Evolutionary conservation across 768 basidiomycete genomes (phyloP).

Genomic region (Leccinum rimulosum): DNA sequence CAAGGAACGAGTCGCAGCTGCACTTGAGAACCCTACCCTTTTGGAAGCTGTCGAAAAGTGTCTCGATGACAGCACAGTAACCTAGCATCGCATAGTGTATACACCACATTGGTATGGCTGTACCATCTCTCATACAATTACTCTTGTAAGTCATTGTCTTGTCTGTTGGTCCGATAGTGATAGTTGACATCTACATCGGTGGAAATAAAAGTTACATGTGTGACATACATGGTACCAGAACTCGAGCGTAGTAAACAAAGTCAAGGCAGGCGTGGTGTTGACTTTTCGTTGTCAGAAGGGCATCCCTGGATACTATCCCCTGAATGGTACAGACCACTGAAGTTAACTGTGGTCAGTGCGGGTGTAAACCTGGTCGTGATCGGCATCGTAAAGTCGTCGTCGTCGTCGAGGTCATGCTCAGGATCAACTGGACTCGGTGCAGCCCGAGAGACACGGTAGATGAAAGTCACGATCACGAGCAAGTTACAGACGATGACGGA

Average conservation of each 20-base stretch:
- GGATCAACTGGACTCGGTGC: neutral
- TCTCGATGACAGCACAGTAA: conserved; percentile 39
- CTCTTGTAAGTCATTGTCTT: neutral
- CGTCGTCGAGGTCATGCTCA: conserved; percentile 5
- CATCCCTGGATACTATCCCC: neutral
- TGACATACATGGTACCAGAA: neutral
- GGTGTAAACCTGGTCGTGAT: neutral
- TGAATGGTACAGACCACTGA: conserved; percentile 1
- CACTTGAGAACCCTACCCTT: conserved; percentile 87
- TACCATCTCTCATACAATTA: neutral
- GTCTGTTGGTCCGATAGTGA: neutral
- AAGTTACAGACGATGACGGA: conserved; percentile 21
- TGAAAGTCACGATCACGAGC: conserved; percentile 17
- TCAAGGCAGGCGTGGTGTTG: neutral
- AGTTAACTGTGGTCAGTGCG: conserved; percentile 15
- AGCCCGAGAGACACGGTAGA: conserved; percentile 14
- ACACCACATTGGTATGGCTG: neutral
- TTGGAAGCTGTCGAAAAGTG: conserved; percentile 86
- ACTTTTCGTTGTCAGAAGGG: neutral
- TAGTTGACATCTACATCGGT: neutral
- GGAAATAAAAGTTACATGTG: neutral
- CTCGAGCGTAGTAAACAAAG: neutral
- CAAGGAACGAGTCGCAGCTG: conserved; percentile 97
- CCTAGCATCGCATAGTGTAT: conserved; percentile 5
- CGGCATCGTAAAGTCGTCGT: conserved; percentile 11